Conservation (phyloP, 805 yeast species). For the Kazachstania viticola region DNA sequence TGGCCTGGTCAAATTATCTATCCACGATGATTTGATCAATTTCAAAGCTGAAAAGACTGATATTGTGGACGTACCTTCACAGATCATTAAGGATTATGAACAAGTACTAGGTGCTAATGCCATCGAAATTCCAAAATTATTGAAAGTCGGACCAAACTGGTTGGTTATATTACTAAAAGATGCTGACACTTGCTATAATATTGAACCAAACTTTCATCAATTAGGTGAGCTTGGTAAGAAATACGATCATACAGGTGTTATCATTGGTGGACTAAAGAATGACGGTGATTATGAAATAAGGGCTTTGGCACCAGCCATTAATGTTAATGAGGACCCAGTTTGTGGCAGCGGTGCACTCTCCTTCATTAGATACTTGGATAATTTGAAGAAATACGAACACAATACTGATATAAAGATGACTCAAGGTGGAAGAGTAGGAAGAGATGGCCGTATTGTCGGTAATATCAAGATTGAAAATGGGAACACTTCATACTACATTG, state of each 20-base stretch:
- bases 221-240: slow-evolving; percentile 13
- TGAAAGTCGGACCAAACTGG: slow-evolving; percentile 40
- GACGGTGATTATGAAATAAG: slow-evolving; percentile 30
- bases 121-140: slow-evolving; percentile 17
- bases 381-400: slow-evolving; percentile 10
- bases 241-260: slow-evolving; percentile 27
- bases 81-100: slow-evolving; percentile 5
- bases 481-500: slow-evolving; percentile 22
- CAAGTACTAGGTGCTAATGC: slow-evolving; percentile 5
- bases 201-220: slow-evolving; percentile 24
- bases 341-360: slow-evolving; percentile 42
- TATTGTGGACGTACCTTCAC: slow-evolving; percentile 8
- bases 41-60: slow-evolving; percentile 21
- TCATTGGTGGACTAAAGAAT: slow-evolving; percentile 28
- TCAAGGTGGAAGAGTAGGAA: slow-evolving; percentile 31
- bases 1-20: slow-evolving; percentile 31
- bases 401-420: slow-evolving; percentile 17
- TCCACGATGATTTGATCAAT: slow-evolving; percentile 14
- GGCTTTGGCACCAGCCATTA: slow-evolving; percentile 31
- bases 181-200: slow-evolving; percentile 25
- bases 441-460: slow-evolving; percentile 30
- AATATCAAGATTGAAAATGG: slow-evolving; percentile 9
- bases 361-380: slow-evolving; percentile 21
- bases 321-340: slow-evolving; percentile 40
- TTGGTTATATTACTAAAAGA: slow-evolving; percentile 26